A percentile compares a stretch with the other conserved stretches of the same genome.
Conservation (phyloP, 2,329 filamentous ascomycete species). For the Tolypocladium inflatum region DNA sequence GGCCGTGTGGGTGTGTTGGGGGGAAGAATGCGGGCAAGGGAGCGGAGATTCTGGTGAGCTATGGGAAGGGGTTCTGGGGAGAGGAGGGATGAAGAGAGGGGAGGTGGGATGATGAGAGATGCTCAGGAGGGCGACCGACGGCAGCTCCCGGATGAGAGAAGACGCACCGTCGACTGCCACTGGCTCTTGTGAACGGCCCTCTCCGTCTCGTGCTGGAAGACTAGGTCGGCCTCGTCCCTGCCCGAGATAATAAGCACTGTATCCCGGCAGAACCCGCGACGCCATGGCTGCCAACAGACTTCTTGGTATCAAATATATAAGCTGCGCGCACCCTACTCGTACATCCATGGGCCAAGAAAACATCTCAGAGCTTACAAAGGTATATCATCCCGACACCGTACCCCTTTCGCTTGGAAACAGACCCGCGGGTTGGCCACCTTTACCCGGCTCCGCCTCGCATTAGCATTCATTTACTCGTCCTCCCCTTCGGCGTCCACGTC, state of each 20-base stretch:
- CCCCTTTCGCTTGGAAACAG: background rate
- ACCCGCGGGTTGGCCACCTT: background rate
- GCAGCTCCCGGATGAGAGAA: no score
- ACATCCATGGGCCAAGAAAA: background rate
- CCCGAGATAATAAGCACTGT: background rate
- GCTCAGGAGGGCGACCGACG: no score
- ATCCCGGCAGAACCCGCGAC: background rate
- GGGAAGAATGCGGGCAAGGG: no score
- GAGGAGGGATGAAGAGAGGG: no score
- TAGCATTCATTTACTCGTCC: constrained; percentile 13
- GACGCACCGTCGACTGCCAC: no score
- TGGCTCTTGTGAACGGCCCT: no score
- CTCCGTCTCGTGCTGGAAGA: no score
- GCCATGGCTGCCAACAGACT: background rate
- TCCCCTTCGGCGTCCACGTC: constrained; percentile 26
- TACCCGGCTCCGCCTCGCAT: background rate
- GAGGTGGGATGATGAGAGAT: no score
- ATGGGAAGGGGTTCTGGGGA: no score
- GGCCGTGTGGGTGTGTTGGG: no score
- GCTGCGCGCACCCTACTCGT: background rate
- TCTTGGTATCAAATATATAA: background rate
- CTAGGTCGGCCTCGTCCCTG: no score
- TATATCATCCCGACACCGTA: background rate
- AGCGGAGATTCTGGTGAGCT: no score
- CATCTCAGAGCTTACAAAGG: background rate